These are phyloP conservation scores for Phymatotrichopsis omnivora DNA, from an alignment of 2,329 filamentous ascomycete genomes.

Conservation along the genomic window DNA sequence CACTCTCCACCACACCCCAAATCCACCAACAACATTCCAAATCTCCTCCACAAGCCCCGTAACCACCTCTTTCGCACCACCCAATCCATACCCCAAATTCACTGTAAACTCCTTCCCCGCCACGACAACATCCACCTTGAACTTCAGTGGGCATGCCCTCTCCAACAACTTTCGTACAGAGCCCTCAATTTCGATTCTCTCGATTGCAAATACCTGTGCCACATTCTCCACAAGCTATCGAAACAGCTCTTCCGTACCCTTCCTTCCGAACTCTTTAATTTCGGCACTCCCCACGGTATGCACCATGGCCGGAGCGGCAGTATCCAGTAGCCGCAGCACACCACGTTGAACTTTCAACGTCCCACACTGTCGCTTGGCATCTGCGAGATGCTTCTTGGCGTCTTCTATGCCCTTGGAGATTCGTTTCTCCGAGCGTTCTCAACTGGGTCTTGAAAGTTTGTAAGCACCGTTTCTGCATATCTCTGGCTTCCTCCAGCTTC, in stretches of 20 bases:
- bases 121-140: slow-evolving; percentile 11
- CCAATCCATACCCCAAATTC: background rate
- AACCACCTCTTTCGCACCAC: background rate
- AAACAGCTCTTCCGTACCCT: background rate
- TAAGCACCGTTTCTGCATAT: too few species aligned
- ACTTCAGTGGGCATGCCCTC: slow-evolving; percentile 13
- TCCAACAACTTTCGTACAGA: slow-evolving; percentile 18
- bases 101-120: slow-evolving; percentile 10
- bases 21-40: too few species aligned
- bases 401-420: slow-evolving; percentile 1
- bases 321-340: background rate
- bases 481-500: slow-evolving; percentile 9
- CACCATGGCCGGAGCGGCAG: background rate
- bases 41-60: background rate
- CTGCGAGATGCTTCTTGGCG: background rate
- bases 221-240: slow-evolving; percentile 1
- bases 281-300: background rate
- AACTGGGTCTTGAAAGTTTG: too few species aligned
- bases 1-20: too few species aligned
- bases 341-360: background rate
- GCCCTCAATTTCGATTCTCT: slow-evolving; percentile 17
- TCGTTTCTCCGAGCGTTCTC: too few species aligned
- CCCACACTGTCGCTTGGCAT: background rate
- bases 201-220: slow-evolving; percentile 10
- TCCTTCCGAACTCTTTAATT: background rate